Evolutionary conservation across 257 asterid genomes (phyloP), one percentile per base, ranked within the genome.

Genomic region (Solanum lignicaule): DNA sequence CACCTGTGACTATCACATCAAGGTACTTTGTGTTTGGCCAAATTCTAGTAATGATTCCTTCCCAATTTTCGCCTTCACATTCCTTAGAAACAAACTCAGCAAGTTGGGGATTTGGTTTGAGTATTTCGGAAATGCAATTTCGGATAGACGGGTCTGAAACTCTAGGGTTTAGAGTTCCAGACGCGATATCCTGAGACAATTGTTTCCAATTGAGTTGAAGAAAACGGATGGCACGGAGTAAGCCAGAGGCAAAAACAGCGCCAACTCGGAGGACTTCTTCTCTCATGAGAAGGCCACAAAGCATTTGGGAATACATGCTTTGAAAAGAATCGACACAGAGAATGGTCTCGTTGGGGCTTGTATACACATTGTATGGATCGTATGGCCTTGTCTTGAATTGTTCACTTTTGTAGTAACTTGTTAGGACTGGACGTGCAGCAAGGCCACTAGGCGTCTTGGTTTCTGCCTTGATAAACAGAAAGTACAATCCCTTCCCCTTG

Each of bases 251-350:
- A 16, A 96, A 96, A n/a, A 95, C 96, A 7, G 98, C 99, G 1
- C 99, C 99, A 31, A 95, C 93, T 0, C 98, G 92, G 41, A 94
- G 93, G 35, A 96, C 99, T 11, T 96, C 90, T 5, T 94, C 89
- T 4, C 96, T 90, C 96, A 93, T 91, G 71, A 95, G 55, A 31
- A 96, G 94, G 69, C 98, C 98, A 62, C 99, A 96, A 0, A 95
- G 93, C 99, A 96, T 95, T 84, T 96, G 99, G 0, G 95, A 87
- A 58, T 96, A 96, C 95, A 95, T 93, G 93, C 98, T 95, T 46
- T 96, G 98, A 93, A 86, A 93, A 1, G 98, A 90, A 46, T 96
- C 98, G 2, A 90, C 87, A 79, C 99, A 95, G 27, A 96, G 96
- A 69, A 96, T 91, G 46, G 99, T 91, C 85, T 92, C 98, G 20